Evolutionary conservation across 2,329 filamentous ascomycete species (phyloP), one percentile per base, ranked within the genome.

Genomic region (Anisogramma anomala): DNA sequence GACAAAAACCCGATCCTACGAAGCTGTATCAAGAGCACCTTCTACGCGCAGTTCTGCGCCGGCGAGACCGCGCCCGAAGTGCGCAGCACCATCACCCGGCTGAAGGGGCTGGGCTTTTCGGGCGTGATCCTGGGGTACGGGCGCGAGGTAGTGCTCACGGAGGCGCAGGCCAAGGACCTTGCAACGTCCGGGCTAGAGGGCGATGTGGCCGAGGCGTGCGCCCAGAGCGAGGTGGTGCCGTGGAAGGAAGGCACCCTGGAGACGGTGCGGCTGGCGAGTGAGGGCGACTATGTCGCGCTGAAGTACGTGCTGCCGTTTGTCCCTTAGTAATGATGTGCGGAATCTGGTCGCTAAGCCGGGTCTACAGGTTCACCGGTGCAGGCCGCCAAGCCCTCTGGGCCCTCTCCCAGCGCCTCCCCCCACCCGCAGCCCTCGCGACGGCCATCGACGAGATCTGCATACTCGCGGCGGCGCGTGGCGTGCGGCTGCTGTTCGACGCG

Each of bases 21-120:
- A 32, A 74, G 67, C 45, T 56, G 87, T 31, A 67, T 94, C 36
- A 86, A 87, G 58, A 74, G 79, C 55, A 93, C 85, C 0, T 87
- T 94, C 53, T 94, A 94, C 58, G 77, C 79, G 18, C 88, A 95
- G 54, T 95, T 94, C 61, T 95, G 88, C 59, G 85, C 84, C 0
- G 88, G 88, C 20, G 82, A 87, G 61, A 82, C 74, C 36, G 67
- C 72, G 0, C 53, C 58, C 1, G 84, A 94, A 59, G 81, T 93
- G 2, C 65, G 68, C 31, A 61, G 58, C 22, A 87, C 82, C 0
- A 74, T 86, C 22, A 56, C 68, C 1, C 65, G 69, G 2, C 67
- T 94, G 8, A 84, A 85, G 58, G 59, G 67, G 23, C 77, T 89
- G 33, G 88, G 88, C 2, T 94, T 85, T 56, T 75, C 74, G 18